Conservation (phyloP, 768 basidiomycete species). For the Obba rivulosa region DNA sequence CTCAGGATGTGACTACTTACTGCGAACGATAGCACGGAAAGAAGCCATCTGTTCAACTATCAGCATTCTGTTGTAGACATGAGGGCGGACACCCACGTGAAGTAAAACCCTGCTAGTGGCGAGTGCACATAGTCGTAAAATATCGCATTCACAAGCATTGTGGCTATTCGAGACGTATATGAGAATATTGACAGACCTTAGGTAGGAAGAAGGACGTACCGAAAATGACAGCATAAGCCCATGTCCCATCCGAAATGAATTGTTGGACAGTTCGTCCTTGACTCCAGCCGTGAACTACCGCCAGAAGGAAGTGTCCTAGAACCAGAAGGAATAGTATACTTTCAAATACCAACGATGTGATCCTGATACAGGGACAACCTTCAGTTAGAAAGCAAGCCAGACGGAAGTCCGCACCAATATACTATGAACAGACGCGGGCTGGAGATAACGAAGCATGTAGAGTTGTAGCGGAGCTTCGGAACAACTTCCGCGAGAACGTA, state of each 20-base stretch:
- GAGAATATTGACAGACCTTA: no score
- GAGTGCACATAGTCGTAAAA: slow-evolving; percentile 19
- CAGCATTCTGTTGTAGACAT: neutral
- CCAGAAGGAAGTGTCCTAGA: slow-evolving; percentile 15
- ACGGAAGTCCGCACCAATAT: slow-evolving; percentile 14
- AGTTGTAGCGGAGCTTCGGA: slow-evolving; percentile 14
- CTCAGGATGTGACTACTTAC: slow-evolving; percentile 4
- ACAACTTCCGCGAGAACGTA: slow-evolving; percentile 18
- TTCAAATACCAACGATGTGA: slow-evolving; percentile 20
- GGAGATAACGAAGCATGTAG: slow-evolving; percentile 20
- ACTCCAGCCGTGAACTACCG: slow-evolving; percentile 18
- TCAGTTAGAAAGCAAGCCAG: neutral
- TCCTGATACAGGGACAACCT: slow-evolving; percentile 7
- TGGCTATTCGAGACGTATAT: neutral
- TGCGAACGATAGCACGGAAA: slow-evolving; percentile 22
- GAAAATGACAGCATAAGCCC: slow-evolving; percentile 24
- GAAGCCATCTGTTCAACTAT: slow-evolving; percentile 14
- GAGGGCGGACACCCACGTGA: slow-evolving; percentile 13
- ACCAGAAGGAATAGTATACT: slow-evolving; percentile 20
- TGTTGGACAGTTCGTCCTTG: slow-evolving; percentile 16
- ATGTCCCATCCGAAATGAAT: slow-evolving; percentile 23
- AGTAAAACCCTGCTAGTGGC: slow-evolving; percentile 22
- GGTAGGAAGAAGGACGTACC: no score
- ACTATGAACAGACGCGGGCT: slow-evolving; percentile 17
- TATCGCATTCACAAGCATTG: slow-evolving; percentile 20